Evolutionary conservation across 805 yeast species (phyloP).

Genomic region (Kodamaea sagamina): DNA sequence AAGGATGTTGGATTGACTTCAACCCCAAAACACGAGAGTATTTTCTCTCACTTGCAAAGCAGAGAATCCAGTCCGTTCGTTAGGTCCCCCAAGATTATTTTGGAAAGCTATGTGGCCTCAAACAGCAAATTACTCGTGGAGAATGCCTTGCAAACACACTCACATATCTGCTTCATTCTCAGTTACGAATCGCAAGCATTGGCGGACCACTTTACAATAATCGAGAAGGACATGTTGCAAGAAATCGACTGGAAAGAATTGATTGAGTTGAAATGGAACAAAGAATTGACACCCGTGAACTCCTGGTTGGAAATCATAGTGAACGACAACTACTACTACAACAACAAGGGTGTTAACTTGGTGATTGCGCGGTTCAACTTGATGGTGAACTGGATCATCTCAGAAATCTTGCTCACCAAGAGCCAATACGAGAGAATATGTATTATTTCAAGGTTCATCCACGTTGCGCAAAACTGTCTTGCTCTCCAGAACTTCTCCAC

Average conservation of each 20-base stretch:
- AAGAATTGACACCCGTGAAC: slow-evolving; percentile 62
- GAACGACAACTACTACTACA: slow-evolving; percentile 48
- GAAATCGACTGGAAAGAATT: slow-evolving; percentile 94
- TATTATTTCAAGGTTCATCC: slow-evolving; percentile 83
- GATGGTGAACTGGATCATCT: slow-evolving; percentile 87
- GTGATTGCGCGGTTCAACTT: slow-evolving; percentile 85
- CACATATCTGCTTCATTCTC: slow-evolving; percentile 82
- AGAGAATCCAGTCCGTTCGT: slow-evolving; percentile 10
- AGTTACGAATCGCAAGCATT: slow-evolving; percentile 65
- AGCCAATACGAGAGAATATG: slow-evolving; percentile 59
- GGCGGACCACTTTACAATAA: slow-evolving; percentile 81
- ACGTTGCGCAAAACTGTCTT: slow-evolving; percentile 75
- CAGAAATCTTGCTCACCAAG: slow-evolving; percentile 77
- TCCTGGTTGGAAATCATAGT: slow-evolving; percentile 83
- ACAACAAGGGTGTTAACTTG: slow-evolving; percentile 72
- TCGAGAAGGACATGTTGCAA: slow-evolving; percentile 79
- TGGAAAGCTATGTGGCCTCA: slow-evolving; percentile 37
- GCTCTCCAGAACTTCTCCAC: slow-evolving; percentile 81
- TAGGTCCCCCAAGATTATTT: slow-evolving; percentile 33
- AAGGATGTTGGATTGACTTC: slow-evolving; percentile 14
- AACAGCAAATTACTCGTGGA: slow-evolving; percentile 37
- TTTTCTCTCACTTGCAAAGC: slow-evolving; percentile 9
- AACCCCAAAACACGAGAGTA: slow-evolving; percentile 17
- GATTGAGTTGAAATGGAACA: slow-evolving; percentile 73
- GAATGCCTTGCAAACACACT: slow-evolving; percentile 44